phyloP scores from a whole-genome alignment of 805 yeast species.

The Monosporozyma servazzii region DNA sequence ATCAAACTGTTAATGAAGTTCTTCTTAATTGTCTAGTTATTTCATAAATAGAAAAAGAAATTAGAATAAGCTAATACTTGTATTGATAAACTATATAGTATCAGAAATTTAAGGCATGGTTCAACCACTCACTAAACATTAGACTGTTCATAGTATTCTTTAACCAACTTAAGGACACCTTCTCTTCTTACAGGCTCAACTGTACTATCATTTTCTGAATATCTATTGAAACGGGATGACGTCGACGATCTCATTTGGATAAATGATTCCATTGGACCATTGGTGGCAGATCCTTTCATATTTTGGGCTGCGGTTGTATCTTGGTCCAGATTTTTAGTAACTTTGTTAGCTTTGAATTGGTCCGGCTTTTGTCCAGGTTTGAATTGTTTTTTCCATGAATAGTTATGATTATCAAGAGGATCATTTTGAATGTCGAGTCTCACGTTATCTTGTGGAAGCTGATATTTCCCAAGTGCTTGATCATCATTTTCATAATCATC shows the following conservation, averaged over 20 bases:
- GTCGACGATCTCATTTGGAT: conserved; percentile 2
- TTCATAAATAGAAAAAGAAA: too few relatives aligned
- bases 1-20: too few relatives aligned
- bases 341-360: conserved; percentile 14
- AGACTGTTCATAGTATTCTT: conserved; percentile 58
- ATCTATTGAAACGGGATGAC: neutral
- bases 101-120: too few relatives aligned
- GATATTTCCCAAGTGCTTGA: conserved; percentile 30
- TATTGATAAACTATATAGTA: too few relatives aligned
- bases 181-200: neutral
- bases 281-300: neutral
- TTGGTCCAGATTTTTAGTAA: neutral
- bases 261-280: neutral
- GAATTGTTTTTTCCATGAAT: conserved; percentile 31
- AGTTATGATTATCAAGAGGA: conserved; percentile 11
- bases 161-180: conserved; percentile 73
- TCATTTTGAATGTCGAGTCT: conserved; percentile 1
- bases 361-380: conserved; percentile 26
- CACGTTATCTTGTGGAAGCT: conserved; percentile 15
- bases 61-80: too few relatives aligned
- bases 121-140: conserved; percentile 13
- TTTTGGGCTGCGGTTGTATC: neutral
- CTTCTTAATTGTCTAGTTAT: too few relatives aligned
- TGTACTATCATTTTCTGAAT: neutral
- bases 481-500: conserved; percentile 63